phyloP scores from a whole-genome alignment of 2,329 filamentous ascomycete species.

The Phyllosticta citriasiana region DNA sequence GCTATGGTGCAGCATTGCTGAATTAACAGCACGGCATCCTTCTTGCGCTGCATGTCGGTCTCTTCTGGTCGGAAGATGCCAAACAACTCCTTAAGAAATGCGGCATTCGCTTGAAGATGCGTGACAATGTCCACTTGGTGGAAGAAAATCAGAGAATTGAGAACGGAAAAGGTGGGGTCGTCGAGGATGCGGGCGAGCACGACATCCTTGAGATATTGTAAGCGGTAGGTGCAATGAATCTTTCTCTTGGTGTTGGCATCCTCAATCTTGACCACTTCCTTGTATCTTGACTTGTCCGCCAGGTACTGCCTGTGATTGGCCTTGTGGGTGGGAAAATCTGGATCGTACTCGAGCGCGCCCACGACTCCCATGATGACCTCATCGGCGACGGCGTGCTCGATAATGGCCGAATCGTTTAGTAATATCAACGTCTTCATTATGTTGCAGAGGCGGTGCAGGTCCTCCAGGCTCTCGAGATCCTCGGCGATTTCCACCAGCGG shows the following conservation, averaged over 20 bases:
- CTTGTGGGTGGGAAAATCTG: slow-evolving; percentile 94
- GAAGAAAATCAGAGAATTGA: slow-evolving; percentile 98
- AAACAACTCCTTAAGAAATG: slow-evolving; percentile 78
- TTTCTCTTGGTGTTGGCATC: slow-evolving; percentile 73
- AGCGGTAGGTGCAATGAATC: slow-evolving; percentile 90
- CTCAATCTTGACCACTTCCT: slow-evolving; percentile 90
- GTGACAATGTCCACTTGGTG: slow-evolving; percentile 97
- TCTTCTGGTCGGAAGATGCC: slow-evolving; percentile 64
- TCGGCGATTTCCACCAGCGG: slow-evolving; percentile 82
- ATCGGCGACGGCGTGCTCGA: slow-evolving; percentile 87
- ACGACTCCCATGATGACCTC: slow-evolving; percentile 84
- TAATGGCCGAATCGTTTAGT: slow-evolving; percentile 88
- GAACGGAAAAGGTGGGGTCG: slow-evolving; percentile 92
- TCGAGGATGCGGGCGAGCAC: slow-evolving; percentile 92
- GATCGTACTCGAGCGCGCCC: slow-evolving; percentile 93
- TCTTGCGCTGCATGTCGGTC: slow-evolving; percentile 61
- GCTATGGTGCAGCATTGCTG: slow-evolving; percentile 92
- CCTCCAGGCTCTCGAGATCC: slow-evolving; percentile 75
- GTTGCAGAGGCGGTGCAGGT: slow-evolving; percentile 86
- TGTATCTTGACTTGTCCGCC: slow-evolving; percentile 78
- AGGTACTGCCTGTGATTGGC: slow-evolving; percentile 94
- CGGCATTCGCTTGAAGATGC: slow-evolving; percentile 73
- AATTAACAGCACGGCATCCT: slow-evolving; percentile 91
- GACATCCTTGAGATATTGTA: slow-evolving; percentile 98
- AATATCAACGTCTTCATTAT: slow-evolving; percentile 96